phyloP scores from a whole-genome alignment of 352 stramenopile species.

The Blastocystis sp. region DNA sequence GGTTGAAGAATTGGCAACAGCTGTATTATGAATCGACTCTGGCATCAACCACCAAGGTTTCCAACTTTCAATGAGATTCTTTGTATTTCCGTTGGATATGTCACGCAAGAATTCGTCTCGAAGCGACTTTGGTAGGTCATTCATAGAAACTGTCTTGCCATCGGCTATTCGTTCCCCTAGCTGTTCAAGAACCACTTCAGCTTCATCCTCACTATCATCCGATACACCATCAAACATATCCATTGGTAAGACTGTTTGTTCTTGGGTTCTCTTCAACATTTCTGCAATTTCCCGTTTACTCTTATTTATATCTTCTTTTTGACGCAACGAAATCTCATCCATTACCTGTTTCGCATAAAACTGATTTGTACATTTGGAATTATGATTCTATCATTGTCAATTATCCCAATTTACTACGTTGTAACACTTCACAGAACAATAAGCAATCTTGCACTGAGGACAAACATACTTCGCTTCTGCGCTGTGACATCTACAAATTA shows the following conservation, averaged over 20 bases:
- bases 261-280: neutral
- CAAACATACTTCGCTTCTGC: slow-evolving; percentile 46
- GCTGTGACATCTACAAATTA: slow-evolving; percentile 33
- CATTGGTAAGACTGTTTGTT: neutral
- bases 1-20: neutral
- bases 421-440: slow-evolving; percentile 53
- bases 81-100: slow-evolving; percentile 14
- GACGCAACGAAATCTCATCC: slow-evolving; percentile 39
- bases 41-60: slow-evolving; percentile 52
- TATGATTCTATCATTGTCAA: slow-evolving; percentile 52
- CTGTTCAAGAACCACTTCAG: slow-evolving; percentile 6
- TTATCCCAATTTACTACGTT: neutral
- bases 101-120: slow-evolving; percentile 33
- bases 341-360: slow-evolving; percentile 53
- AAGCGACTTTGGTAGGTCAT: slow-evolving; percentile 11
- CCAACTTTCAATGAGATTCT: neutral
- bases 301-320: slow-evolving; percentile 58
- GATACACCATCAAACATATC: slow-evolving; percentile 3
- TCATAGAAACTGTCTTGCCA: neutral
- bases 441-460: slow-evolving; percentile 42
- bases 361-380: slow-evolving; percentile 42
- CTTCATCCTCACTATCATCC: neutral
- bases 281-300: neutral
- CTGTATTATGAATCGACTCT: neutral
- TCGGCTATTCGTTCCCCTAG: slow-evolving; percentile 18